These are phyloP conservation scores for Nevesoporus exiguus DNA, from an alignment of 768 basidiomycete genomes.

Conservation along the genomic window DNA sequence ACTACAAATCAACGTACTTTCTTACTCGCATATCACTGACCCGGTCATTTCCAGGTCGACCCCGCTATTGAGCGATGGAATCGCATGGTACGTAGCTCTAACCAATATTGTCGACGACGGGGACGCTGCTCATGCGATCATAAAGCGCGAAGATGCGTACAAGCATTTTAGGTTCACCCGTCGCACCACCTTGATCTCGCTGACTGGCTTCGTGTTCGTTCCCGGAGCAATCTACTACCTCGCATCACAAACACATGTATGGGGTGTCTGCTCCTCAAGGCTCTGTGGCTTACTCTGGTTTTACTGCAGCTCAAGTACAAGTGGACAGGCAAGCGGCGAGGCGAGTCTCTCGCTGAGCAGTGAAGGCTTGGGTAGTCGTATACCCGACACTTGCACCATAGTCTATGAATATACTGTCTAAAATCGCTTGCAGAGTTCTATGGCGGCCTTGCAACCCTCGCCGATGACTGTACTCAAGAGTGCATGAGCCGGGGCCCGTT, in stretches of 20 bases:
- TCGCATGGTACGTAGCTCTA: slow-evolving; percentile 45
- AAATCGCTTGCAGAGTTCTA: slow-evolving; percentile 82
- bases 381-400: background rate
- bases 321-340: slow-evolving; percentile 51
- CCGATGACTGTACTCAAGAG: slow-evolving; percentile 83
- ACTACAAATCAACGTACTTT: slow-evolving; percentile 1
- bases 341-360: slow-evolving; percentile 37
- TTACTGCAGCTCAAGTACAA: slow-evolving; percentile 47
- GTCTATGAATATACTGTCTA: slow-evolving; percentile 34
- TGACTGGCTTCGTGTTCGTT: slow-evolving; percentile 62
- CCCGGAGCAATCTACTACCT: slow-evolving; percentile 55
- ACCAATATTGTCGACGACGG: background rate
- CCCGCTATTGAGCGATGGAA: slow-evolving; percentile 64
- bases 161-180: slow-evolving; percentile 79
- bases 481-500: slow-evolving; percentile 89
- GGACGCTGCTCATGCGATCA: background rate
- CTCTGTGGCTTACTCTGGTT: slow-evolving; percentile 5
- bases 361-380: slow-evolving; percentile 11
- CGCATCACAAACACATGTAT: slow-evolving; percentile 36
- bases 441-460: slow-evolving; percentile 83
- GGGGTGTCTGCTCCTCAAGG: slow-evolving; percentile 30
- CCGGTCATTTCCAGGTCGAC: slow-evolving; percentile 34
- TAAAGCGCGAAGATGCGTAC: slow-evolving; percentile 81
- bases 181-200: slow-evolving; percentile 54
- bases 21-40: background rate